A percentile compares a stretch with the other conserved stretches of the same genome.
Evolutionary conservation across 1,139 yeast genomes (phyloP).

Genomic region (Ashbya aceris): DNA sequence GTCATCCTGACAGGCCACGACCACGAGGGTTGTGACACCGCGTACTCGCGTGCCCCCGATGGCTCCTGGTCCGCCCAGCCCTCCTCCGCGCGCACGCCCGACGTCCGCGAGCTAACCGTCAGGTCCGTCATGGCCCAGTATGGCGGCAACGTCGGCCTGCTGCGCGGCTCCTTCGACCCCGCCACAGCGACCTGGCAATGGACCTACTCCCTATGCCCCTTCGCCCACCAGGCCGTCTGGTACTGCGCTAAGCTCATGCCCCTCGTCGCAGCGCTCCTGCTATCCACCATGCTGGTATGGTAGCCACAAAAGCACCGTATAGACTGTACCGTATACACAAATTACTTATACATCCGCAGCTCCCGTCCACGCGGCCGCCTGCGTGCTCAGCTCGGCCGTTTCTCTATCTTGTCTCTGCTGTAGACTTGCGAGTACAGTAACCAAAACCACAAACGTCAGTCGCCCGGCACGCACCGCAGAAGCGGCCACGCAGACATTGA

Average conservation of each 20-base stretch:
- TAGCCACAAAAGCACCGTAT: slow-evolving; percentile 2
- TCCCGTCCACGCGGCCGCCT: neutral
- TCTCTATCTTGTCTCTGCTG: neutral
- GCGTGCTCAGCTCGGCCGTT: neutral
- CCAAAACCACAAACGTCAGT: too few species aligned
- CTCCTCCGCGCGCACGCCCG: slow-evolving; percentile 25
- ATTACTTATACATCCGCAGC: neutral
- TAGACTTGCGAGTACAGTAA: too few species aligned
- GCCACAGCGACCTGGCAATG: slow-evolving; percentile 48
- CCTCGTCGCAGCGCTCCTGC: slow-evolving; percentile 33
- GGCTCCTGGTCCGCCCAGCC: slow-evolving; percentile 46
- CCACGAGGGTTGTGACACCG: slow-evolving; percentile 83
- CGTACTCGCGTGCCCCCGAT: slow-evolving; percentile 41
- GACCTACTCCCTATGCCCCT: slow-evolving; percentile 64
- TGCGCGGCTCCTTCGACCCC: slow-evolving; percentile 56
- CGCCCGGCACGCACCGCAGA: too few species aligned
- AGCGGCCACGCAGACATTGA: too few species aligned
- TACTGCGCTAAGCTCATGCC: slow-evolving; percentile 70
- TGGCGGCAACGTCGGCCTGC: slow-evolving; percentile 78
- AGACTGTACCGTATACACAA: neutral
- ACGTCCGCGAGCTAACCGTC: slow-evolving; percentile 73
- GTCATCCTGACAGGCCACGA: slow-evolving; percentile 90
- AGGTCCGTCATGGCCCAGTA: slow-evolving; percentile 94
- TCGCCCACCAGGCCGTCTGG: slow-evolving; percentile 88
- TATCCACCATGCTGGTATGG: slow-evolving; percentile 17